Conservation (phyloP, 164 flowering plant species). For the Platanus orientalis region DNA sequence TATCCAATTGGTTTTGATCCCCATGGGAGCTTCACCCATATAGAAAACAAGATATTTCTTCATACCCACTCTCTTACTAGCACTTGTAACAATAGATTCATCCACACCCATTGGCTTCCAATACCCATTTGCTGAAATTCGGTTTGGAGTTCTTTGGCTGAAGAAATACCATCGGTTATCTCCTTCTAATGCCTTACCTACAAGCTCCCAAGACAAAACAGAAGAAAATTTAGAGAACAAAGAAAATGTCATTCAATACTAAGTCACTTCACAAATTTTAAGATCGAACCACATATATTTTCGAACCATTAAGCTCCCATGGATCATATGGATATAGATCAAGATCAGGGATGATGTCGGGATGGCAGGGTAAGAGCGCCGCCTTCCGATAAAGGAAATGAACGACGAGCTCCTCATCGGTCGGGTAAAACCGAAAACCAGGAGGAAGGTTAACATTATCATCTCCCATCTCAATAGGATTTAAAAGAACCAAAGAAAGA, state of each 20-base stretch:
- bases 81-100: conserved; percentile 40
- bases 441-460: conserved; percentile 57
- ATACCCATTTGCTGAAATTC: conserved; percentile 53
- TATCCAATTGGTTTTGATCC: conserved; percentile 48
- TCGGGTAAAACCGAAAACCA: conserved; percentile 75
- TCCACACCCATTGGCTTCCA: conserved; percentile 62
- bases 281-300: background rate
- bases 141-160: conserved; percentile 48
- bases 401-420: conserved; percentile 80
- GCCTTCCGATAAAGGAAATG: conserved; percentile 81
- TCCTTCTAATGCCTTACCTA: conserved; percentile 74
- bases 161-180: conserved; percentile 78
- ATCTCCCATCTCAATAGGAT: conserved; percentile 30
- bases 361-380: conserved; percentile 54
- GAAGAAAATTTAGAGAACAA: background rate
- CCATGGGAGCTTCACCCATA: conserved; percentile 39
- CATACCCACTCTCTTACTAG: conserved; percentile 32
- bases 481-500: background rate
- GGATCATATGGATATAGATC: conserved; percentile 73
- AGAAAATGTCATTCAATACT: background rate
- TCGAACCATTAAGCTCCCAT: conserved; percentile 80
- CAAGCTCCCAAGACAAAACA: background rate
- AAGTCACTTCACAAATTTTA: background rate
- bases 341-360: conserved; percentile 80
- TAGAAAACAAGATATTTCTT: conserved; percentile 44